Percentiles rank a stretch among this genome's conserved stretches.
Conservation (phyloP, 331 rosid genomes). For the Malus hybrid region DNA sequence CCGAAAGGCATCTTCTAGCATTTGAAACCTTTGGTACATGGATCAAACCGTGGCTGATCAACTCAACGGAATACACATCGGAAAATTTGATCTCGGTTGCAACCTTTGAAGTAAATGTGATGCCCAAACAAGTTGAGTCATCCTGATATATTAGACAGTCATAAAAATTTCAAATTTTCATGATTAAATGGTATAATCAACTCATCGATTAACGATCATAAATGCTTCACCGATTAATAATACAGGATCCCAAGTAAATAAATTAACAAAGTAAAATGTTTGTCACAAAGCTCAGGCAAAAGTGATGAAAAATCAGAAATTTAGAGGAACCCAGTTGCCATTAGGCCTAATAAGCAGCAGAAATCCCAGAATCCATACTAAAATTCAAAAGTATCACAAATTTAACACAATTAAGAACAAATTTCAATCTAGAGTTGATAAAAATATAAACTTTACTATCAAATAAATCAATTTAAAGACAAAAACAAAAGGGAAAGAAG, state of each 20-base stretch:
- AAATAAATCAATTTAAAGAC: background rate
- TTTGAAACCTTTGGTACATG: conserved; percentile 37
- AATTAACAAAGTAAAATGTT: background rate
- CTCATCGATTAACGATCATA: conserved; percentile 1
- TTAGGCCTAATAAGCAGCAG: background rate
- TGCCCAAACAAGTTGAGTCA: conserved; percentile 56
- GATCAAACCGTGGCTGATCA: conserved; percentile 28
- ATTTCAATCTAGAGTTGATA: background rate
- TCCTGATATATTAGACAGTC: conserved; percentile 44
- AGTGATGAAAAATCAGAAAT: background rate
- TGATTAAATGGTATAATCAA: background rate
- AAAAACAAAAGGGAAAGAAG: background rate
- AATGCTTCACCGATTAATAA: background rate
- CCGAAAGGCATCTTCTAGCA: conserved; percentile 30
- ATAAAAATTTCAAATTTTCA: conserved; percentile 7
- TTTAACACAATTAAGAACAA: background rate
- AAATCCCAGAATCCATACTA: background rate
- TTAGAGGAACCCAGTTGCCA: background rate
- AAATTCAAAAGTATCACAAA: background rate
- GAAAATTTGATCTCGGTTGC: conserved; percentile 50
- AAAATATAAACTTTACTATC: background rate
- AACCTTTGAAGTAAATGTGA: conserved; percentile 36
- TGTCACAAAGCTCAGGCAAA: background rate
- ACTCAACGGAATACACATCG: conserved; percentile 68
- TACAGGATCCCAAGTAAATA: background rate